Evolutionary conservation across 306 rosid genomes (phyloP).

Genomic region (Neltuma alba): DNA sequence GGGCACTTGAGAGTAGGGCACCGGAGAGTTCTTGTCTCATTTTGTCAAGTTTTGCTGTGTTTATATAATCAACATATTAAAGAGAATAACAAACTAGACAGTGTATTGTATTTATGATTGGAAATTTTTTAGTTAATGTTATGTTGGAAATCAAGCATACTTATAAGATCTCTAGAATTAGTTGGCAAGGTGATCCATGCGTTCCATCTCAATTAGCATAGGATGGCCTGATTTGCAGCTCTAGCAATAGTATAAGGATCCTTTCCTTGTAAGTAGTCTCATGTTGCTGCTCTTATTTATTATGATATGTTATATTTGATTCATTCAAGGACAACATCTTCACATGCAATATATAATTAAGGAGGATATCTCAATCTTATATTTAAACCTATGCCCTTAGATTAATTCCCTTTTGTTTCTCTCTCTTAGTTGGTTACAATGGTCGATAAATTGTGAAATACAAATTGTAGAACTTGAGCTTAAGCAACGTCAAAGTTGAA

Average conservation of each 20-base stretch:
- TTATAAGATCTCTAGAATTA: not conserved
- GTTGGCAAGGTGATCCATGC: not conserved
- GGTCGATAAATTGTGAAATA: too few species aligned
- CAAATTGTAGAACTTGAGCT: conserved; percentile 31
- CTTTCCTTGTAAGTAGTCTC: not conserved
- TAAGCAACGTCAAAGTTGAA: conserved; percentile 20
- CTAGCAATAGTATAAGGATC: not conserved
- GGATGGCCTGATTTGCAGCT: not conserved
- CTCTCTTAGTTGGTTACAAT: too few species aligned
- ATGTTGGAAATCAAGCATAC: not conserved
- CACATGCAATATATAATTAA: too few species aligned
- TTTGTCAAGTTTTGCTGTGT: too few species aligned
- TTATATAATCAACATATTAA: too few species aligned
- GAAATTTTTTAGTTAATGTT: not conserved
- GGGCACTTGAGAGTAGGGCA: too few species aligned
- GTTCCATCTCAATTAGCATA: not conserved
- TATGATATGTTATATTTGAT: too few species aligned
- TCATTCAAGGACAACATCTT: too few species aligned
- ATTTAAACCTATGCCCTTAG: not conserved
- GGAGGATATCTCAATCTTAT: not conserved
- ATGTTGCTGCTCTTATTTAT: too few species aligned
- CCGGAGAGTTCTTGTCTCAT: too few species aligned
- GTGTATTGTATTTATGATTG: too few species aligned
- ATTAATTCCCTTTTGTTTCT: not conserved
- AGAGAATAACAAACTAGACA: too few species aligned